Evolutionary conservation across 2,329 filamentous ascomycete species (phyloP), one percentile per base, ranked within the genome.

Genomic region (Colletotrichum horii): DNA sequence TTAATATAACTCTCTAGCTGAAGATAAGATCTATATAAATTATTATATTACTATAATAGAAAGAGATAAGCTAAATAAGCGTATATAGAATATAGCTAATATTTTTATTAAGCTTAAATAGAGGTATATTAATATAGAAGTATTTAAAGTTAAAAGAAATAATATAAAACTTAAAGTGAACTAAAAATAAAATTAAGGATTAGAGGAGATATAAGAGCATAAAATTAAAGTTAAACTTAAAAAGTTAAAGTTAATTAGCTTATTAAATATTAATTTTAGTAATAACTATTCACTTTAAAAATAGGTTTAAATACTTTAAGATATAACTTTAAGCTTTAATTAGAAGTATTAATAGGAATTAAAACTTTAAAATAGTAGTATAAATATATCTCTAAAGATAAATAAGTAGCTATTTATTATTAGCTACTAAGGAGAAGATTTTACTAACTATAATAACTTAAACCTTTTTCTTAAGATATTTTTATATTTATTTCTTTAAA

Each of bases 341-440:
- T 55, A 36, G 0, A 36, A 1, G 1, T 12, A 6, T 0, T 55
- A 55, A 14, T 55, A 55, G 22, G 0, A 4, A 55, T 14, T n/a
- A n/a, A 55, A 55, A 22, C 48, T 2, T 15, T 36, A 36, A 12
- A 3, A 52, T 52, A 52, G 0, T 24, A 52, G 1, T 24, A 55
- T 6, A 24, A 22, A 24, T 55, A 24, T 55, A 55, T 55, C 3
- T 22, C n/a, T 55, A 55, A 55, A 1, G 3, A n/a, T 55, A 55
- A 6, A 6, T n/a, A 55, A 55, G 1, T 36, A 36, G 6, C 48
- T 24, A 11, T 22, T 55, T 55, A 55, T 55, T 55, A 55, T 24
- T 55, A 55, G 19, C 19, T 55, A 55, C 4, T n/a, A 55, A 14
- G 1, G 1, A 2, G 48, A 55, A 1, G 4, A 55, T 0, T 55